A percentile compares a stretch with the other conserved stretches of the same genome.
These are phyloP conservation scores for Talaromyces sp. DNA, from an alignment of 2,329 filamentous ascomycete species.

Conservation along the genomic window DNA sequence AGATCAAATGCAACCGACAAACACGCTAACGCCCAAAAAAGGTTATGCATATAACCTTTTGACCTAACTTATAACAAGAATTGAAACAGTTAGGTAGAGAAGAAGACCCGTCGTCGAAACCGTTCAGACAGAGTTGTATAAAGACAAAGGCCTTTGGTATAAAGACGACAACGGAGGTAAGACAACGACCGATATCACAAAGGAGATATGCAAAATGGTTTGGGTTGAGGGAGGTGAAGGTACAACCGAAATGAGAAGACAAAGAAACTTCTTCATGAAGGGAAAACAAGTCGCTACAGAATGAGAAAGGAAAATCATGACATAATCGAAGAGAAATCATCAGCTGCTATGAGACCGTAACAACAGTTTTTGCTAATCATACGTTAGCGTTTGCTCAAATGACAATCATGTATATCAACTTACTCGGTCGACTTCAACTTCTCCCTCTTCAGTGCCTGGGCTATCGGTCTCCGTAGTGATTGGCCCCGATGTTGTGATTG, in stretches of 20 bases:
- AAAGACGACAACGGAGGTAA: background rate
- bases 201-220: slow-evolving; percentile 16
- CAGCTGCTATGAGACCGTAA: slow-evolving; percentile 52
- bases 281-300: background rate
- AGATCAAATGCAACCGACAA: background rate
- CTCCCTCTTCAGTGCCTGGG: slow-evolving; percentile 61
- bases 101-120: background rate
- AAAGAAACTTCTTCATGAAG: background rate
- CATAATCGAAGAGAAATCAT: slow-evolving; percentile 14
- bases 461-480: slow-evolving; percentile 56
- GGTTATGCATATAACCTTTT: slow-evolving; percentile 3
- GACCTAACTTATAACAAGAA: slow-evolving; percentile 3
- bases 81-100: background rate
- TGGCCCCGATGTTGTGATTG: slow-evolving; percentile 68
- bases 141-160: background rate
- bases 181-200: slow-evolving; percentile 6
- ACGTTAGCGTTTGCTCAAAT: slow-evolving; percentile 7
- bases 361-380: slow-evolving; percentile 36
- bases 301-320: slow-evolving; percentile 9
- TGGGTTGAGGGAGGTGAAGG: background rate
- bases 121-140: background rate
- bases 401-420: slow-evolving; percentile 28
- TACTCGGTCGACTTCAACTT: slow-evolving; percentile 61
- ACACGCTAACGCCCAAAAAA: slow-evolving; percentile 7
- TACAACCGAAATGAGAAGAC: slow-evolving; percentile 7